Evolutionary conservation across 108 stramenopile species (phyloP).

Genomic region (Pseudonitzschia delicatissima): DNA sequence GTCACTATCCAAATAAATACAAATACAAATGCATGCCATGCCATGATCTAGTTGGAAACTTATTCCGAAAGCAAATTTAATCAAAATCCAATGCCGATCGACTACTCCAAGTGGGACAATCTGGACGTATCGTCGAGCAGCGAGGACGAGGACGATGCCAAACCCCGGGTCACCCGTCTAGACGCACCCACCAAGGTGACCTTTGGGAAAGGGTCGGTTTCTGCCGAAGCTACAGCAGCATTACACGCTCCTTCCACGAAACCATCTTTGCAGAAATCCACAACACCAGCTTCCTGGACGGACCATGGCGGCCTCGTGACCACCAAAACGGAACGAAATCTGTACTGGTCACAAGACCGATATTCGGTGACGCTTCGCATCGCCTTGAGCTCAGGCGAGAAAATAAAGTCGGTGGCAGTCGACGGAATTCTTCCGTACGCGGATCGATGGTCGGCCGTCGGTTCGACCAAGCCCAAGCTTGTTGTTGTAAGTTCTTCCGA

Average conservation of each 20-base stretch:
- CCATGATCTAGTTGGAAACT: too few relatives aligned
- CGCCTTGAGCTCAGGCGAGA: slow-evolving; percentile 21
- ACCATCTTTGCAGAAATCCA: neutral
- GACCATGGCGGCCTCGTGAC: slow-evolving; percentile 22
- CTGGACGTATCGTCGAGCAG: slow-evolving; percentile 30
- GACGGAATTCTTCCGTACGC: slow-evolving; percentile 19
- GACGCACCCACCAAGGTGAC: slow-evolving; percentile 37
- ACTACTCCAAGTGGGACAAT: slow-evolving; percentile 60
- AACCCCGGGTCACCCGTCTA: slow-evolving; percentile 37
- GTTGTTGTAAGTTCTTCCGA: neutral
- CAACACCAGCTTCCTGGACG: slow-evolving; percentile 15
- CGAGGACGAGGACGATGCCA: slow-evolving; percentile 21
- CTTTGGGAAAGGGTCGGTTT: slow-evolving; percentile 18
- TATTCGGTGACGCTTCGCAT: slow-evolving; percentile 35
- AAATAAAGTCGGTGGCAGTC: slow-evolving; percentile 4
- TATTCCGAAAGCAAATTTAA: too few relatives aligned
- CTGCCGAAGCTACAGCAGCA: neutral
- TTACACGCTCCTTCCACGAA: neutral
- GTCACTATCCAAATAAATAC: too few relatives aligned
- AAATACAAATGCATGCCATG: too few relatives aligned
- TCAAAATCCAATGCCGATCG: slow-evolving; percentile 25
- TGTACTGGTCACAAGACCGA: slow-evolving; percentile 51
- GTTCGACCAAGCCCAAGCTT: neutral
- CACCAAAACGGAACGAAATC: neutral
- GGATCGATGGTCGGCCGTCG: slow-evolving; percentile 36